Conservation (phyloP, 2,329 filamentous ascomycete species). For the Apiospora malaysiana region DNA sequence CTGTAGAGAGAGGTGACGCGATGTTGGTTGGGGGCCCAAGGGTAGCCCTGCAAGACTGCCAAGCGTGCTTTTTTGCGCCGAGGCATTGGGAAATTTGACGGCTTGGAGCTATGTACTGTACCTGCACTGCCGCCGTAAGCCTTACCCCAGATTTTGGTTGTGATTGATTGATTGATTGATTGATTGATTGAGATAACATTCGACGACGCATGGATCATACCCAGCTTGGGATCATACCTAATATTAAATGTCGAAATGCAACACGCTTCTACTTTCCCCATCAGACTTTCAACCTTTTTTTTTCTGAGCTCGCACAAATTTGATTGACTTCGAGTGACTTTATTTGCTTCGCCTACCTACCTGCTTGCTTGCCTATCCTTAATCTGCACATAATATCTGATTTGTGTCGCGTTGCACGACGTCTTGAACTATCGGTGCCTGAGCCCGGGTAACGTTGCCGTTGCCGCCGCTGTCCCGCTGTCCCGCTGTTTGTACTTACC, state of each 20-base stretch:
- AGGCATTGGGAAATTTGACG: neutral
- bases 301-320: neutral
- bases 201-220: constrained; percentile 12
- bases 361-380: neutral
- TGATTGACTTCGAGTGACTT: neutral
- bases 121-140: neutral
- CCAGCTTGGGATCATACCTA: neutral
- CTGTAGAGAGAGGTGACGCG: neutral
- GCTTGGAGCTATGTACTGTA: neutral
- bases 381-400: neutral
- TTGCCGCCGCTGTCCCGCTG: constrained; percentile 9
- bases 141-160: neutral
- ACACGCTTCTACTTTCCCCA: constrained; percentile 15
- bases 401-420: constrained; percentile 5
- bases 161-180: too few species aligned
- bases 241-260: neutral
- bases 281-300: neutral
- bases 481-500: neutral
- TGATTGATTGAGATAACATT: constrained; percentile 13
- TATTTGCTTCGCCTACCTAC: neutral
- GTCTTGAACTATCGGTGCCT: neutral
- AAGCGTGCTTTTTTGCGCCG: neutral
- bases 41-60: neutral
- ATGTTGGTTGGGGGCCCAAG: constrained; percentile 6
- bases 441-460: constrained; percentile 9